phyloP scores from a whole-genome alignment of 441 rosid species.

The Flueggea neowawraea region DNA sequence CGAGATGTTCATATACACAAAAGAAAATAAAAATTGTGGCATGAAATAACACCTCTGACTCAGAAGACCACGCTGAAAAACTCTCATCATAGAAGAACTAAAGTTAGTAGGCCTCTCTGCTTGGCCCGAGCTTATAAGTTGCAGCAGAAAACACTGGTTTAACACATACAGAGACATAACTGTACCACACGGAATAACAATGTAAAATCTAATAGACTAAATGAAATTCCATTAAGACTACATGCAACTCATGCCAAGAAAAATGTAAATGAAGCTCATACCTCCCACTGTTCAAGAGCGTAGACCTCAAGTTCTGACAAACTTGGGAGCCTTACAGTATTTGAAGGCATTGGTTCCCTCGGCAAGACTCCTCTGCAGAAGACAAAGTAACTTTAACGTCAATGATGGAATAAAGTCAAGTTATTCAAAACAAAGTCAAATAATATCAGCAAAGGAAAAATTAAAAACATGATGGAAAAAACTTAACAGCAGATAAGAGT shows the following conservation, averaged over 20 bases:
- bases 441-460: constrained; percentile 11
- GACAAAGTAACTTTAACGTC: constrained; percentile 19
- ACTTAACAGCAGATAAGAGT: too few species aligned
- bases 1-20: constrained; percentile 1
- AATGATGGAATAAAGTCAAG: constrained; percentile 1
- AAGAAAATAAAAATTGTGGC: not conserved
- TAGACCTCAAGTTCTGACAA: constrained; percentile 72
- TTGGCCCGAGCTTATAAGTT: constrained; percentile 82
- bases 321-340: constrained; percentile 62
- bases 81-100: constrained; percentile 87
- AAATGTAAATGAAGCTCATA: constrained; percentile 30
- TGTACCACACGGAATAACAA: not conserved
- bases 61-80: constrained; percentile 89
- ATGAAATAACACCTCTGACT: constrained; percentile 53
- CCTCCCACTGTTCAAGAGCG: constrained; percentile 97
- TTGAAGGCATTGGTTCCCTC: constrained; percentile 82
- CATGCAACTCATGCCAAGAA: constrained; percentile 3
- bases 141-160: constrained; percentile 82
- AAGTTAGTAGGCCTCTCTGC: constrained; percentile 64
- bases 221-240: constrained; percentile 9
- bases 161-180: constrained; percentile 29
- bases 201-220: not conserved
- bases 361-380: constrained; percentile 79
- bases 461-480: not conserved
- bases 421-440: constrained; percentile 6